Conservation (phyloP, 2,329 filamentous ascomycete genomes). For the Fusarium marasasianum region DNA sequence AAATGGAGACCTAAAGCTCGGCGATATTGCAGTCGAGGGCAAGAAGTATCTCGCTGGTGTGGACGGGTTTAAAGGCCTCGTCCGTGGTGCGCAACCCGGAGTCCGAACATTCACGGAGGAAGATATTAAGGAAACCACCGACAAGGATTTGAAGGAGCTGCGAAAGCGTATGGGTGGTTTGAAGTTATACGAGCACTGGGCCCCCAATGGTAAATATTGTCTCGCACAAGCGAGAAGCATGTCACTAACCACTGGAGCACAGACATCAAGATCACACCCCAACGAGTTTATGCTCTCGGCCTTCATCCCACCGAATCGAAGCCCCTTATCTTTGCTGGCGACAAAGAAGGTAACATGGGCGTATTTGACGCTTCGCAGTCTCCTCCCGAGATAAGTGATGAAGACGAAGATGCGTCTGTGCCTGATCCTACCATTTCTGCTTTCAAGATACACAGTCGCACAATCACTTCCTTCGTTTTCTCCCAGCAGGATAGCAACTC, state of each 20-base stretch:
- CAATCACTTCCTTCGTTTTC: conserved; percentile 86
- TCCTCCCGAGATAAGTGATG: conserved; percentile 66
- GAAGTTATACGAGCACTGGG: conserved; percentile 83
- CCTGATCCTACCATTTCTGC: conserved; percentile 84
- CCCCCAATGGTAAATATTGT: conserved; percentile 72
- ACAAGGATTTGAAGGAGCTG: conserved; percentile 77
- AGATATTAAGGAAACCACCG: conserved; percentile 80
- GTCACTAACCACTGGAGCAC: not conserved
- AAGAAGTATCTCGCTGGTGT: conserved; percentile 76
- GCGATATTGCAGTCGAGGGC: conserved; percentile 82
- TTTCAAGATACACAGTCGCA: conserved; percentile 89
- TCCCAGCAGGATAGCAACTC: conserved; percentile 76
- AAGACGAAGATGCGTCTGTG: conserved; percentile 73
- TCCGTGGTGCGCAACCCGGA: conserved; percentile 78
- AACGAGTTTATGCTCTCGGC: conserved; percentile 84
- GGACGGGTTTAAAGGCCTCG: conserved; percentile 68
- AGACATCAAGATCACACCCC: conserved; percentile 92
- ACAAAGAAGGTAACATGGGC: conserved; percentile 91
- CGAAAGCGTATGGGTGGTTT: conserved; percentile 81
- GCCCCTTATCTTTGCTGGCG: conserved; percentile 88
- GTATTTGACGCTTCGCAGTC: conserved; percentile 89
- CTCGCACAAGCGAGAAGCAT: no score
- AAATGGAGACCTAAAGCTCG: conserved; percentile 71
- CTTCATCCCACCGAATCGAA: conserved; percentile 91
- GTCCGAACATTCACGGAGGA: conserved; percentile 87